These are phyloP conservation scores for Phytophthora pini DNA, from an alignment of 352 stramenopile species.

Conservation along the genomic window DNA sequence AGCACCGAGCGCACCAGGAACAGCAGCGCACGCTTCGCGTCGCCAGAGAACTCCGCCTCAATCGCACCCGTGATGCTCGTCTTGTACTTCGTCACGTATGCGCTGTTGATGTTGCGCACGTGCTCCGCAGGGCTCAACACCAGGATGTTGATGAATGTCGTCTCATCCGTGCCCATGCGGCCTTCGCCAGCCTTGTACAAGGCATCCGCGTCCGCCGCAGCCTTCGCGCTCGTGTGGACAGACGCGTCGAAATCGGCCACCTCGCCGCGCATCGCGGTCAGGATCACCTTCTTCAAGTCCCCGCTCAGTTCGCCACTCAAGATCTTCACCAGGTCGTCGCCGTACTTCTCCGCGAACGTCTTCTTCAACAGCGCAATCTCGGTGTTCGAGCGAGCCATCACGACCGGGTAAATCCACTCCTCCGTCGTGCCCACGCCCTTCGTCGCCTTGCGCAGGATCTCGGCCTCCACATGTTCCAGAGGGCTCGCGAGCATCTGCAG, in stretches of 20 bases:
- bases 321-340: conserved; percentile 54
- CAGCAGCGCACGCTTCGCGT: conserved; percentile 45
- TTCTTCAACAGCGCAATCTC: conserved; percentile 65
- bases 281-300: conserved; percentile 67
- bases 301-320: conserved; percentile 55
- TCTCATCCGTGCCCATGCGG: conserved; percentile 63
- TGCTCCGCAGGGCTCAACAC: too few species aligned
- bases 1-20: conserved; percentile 40
- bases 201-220: conserved; percentile 47
- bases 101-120: conserved; percentile 39
- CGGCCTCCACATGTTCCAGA: conserved; percentile 62
- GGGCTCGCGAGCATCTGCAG: conserved; percentile 50
- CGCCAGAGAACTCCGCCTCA: conserved; percentile 56
- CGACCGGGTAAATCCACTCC: too few species aligned
- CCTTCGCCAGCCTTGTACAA: conserved; percentile 73
- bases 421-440: conserved; percentile 4
- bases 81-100: conserved; percentile 59
- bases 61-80: conserved; percentile 54
- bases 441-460: conserved; percentile 52
- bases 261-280: conserved; percentile 44
- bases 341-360: conserved; percentile 61
- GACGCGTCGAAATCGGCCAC: conserved; percentile 48
- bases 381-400: too few species aligned
- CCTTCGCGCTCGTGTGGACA: conserved; percentile 61
- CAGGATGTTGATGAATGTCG: too few species aligned